Conservation (phyloP, 2,329 filamentous ascomycete species). For the Pseudocercospora vitis region DNA sequence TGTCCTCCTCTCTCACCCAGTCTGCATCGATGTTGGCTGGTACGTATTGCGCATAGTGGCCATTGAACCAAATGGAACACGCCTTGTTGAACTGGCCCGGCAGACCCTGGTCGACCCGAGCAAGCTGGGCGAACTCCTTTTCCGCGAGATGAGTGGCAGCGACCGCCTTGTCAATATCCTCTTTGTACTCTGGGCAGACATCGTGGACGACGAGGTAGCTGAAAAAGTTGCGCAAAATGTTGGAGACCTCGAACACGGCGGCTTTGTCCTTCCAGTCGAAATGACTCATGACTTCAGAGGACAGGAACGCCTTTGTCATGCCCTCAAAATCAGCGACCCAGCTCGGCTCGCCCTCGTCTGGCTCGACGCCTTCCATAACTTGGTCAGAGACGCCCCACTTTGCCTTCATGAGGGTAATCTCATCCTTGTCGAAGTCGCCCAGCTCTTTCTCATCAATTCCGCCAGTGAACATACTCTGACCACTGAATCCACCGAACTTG, state of each 20-base stretch:
- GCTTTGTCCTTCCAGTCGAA: slow-evolving; percentile 57
- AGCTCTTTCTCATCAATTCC: slow-evolving; percentile 28
- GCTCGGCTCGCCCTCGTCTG: slow-evolving; percentile 42
- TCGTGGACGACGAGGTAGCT: slow-evolving; percentile 82
- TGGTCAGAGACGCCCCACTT: slow-evolving; percentile 49
- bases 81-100: slow-evolving; percentile 82
- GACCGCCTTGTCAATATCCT: slow-evolving; percentile 66
- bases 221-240: slow-evolving; percentile 79
- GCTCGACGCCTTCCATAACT: slow-evolving; percentile 46
- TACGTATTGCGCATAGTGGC: slow-evolving; percentile 42
- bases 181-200: slow-evolving; percentile 77
- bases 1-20: slow-evolving; percentile 27
- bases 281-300: slow-evolving; percentile 37
- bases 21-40: slow-evolving; percentile 28
- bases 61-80: slow-evolving; percentile 67
- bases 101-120: slow-evolving; percentile 53
- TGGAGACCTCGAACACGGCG: slow-evolving; percentile 59
- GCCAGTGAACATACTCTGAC: slow-evolving; percentile 60
- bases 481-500: slow-evolving; percentile 76
- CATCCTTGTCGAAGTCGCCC: slow-evolving; percentile 52
- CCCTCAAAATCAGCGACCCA: slow-evolving; percentile 81
- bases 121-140: slow-evolving; percentile 63
- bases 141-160: slow-evolving; percentile 66
- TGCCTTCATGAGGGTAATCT: slow-evolving; percentile 56
- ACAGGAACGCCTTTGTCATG: slow-evolving; percentile 73